Conservation (phyloP, 768 basidiomycete genomes). For the Tricholoma sp. region DNA sequence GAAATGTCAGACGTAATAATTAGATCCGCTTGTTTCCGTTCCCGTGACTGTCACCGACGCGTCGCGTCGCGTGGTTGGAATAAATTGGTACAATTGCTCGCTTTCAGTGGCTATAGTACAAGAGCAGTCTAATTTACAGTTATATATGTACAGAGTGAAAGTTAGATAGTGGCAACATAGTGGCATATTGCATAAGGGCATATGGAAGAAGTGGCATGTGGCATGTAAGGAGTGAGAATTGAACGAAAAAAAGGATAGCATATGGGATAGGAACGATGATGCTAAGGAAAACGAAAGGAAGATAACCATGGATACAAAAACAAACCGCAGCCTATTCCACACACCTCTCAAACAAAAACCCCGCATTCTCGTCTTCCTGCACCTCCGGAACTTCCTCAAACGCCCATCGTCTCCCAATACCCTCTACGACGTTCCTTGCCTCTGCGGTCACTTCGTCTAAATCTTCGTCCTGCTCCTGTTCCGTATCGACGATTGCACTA, state of each 20-base stretch:
- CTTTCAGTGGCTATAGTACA: neutral
- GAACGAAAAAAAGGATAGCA: too few species aligned
- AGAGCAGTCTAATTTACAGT: neutral
- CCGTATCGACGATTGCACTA: constrained; percentile 3
- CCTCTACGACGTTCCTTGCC: constrained; percentile 8
- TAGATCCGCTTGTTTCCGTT: neutral
- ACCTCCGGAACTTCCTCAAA: constrained; percentile 8
- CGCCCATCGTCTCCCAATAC: constrained; percentile 6
- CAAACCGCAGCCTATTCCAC: neutral
- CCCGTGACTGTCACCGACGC: neutral
- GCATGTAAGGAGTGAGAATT: too few species aligned
- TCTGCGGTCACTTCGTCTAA: constrained; percentile 15
- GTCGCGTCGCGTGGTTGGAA: neutral
- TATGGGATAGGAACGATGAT: neutral
- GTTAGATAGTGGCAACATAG: too few species aligned
- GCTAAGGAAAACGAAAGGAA: neutral
- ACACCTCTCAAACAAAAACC: constrained; percentile 8
- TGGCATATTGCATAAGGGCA: too few species aligned
- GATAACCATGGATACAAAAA: too few species aligned
- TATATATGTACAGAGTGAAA: neutral
- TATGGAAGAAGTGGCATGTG: too few species aligned
- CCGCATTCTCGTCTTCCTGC: neutral
- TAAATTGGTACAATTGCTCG: neutral
- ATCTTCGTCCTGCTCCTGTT: constrained; percentile 5
- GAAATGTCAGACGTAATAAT: neutral